Base-by-base conservation (phyloP, 768 basidiomycete genomes). In the Suillus bovinus region DNA sequence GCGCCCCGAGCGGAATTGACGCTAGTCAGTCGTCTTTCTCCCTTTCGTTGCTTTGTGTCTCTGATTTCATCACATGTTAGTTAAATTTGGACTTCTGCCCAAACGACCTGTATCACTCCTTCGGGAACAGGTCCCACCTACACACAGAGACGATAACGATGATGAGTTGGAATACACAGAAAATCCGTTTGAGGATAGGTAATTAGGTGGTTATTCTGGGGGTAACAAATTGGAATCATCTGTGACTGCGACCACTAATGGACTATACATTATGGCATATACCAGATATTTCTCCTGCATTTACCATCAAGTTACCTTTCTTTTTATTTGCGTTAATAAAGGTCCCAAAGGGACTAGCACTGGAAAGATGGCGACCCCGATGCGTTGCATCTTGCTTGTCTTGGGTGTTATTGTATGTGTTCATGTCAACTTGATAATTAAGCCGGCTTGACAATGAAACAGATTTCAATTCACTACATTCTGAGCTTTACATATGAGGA, bases 51-150 rank as follows among this genome's bases (percentile, higher is more conserved):
- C 22, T 33, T 22, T 31, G 58, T 27, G 31, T 27, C 31, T 36
- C 20, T 27, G 17, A 17, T 36, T 7, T 13, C 22, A 39, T 36
- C 55, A 53, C 61, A 24, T 24, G 4, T 38, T 38, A 86, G 87
- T 84, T 56, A 89, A 88, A 74, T 77, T 90, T 0, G 90, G 90
- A 24, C 72, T 92, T 29, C 77, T 91, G n/a, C 90, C 90, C 5
- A 91, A 90, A 74, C 83, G 86, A 0, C 89, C 90, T 7, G 90
- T 92, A 16, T 86, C 88, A 8, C 78, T 89, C 36, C 70, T 78
- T 22, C 69, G 68, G 33, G 56, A 70, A 14, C 63, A 71, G 60
- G 61, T 72, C 4, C 69, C 81, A 22, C 79, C 74, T 16, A 65
- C 31, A 31, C 31, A 31, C 31, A 31, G 31, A 31, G 31, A 31